Base-by-base conservation (phyloP, 306 rosid species). In the Astragalus glycyphyllos region DNA sequence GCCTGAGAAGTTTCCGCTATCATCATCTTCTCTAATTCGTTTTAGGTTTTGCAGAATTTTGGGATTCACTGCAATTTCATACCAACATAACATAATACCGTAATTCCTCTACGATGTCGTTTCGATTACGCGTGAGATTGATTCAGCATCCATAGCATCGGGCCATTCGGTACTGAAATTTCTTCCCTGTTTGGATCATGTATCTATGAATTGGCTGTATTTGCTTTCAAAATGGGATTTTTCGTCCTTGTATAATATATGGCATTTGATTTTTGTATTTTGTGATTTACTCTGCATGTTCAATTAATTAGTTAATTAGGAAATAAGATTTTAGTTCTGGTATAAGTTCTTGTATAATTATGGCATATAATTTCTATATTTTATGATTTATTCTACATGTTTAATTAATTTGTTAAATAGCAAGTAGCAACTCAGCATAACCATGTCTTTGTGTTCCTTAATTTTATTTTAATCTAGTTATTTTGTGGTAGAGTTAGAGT, bases 31-130 rank as follows among this genome's bases (percentile, higher is more conserved):
- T 26, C 47, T 12, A 5, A 13, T 23, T 58, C 34, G 29, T 38
- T 11, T 47, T 75, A 40, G 58, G 74, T 15, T 57, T 58, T 75
- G 11, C 44, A 61, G 29, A 59, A n/a, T 69, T 32, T 45, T 23
- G 13, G 8, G 6, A 13, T 57, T 26, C 1, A 8, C 37, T 7
- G 1, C 50, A 17, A 65, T 38, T 16, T 5, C 13, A 7, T 7
- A 7, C 34, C 3, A 44, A 1, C 45, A 3, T 41, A 2, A 26
- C 31, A 26, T 26, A 26, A 26, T 26, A 26, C 31, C 31, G 31
- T 2, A 26, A 26, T 26, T 13, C 11, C 23, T 61, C 50, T 8
- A 9, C 12, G 10, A 20, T 16, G 38, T 51, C 38, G 20, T 68
- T 51, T 51, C 37, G 0, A 10, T 7, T 11, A 11, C 62, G 17